Conservation (phyloP, 306 rosid species). For the Mucuna pruriens region DNA sequence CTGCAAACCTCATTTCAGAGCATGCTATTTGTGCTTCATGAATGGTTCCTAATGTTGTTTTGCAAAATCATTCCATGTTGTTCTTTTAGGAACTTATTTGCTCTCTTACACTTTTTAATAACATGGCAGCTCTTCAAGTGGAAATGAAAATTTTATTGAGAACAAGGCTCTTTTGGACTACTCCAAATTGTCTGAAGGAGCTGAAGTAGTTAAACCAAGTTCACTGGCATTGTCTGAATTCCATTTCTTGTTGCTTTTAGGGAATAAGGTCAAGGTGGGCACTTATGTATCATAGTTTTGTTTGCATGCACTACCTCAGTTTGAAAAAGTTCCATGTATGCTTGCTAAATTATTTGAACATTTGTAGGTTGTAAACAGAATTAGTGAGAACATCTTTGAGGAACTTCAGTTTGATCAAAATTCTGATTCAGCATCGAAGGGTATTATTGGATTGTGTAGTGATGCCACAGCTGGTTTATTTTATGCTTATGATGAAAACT, state of each 20-base stretch:
- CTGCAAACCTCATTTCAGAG: conserved; percentile 33
- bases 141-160: conserved; percentile 92
- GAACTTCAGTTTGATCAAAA: conserved; percentile 92
- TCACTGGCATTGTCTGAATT: conserved; percentile 95
- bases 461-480: conserved; percentile 96
- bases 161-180: conserved; percentile 88
- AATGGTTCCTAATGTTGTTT: conserved; percentile 23
- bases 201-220: conserved; percentile 80
- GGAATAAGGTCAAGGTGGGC: conserved; percentile 86
- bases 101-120: conserved; percentile 13
- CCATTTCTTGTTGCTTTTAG: conserved; percentile 91
- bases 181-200: conserved; percentile 76
- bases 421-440: conserved; percentile 80
- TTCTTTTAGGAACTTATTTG: background rate
- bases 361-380: conserved; percentile 89
- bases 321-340: conserved; percentile 16
- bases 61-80: too few relatives aligned
- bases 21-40: conserved; percentile 41
- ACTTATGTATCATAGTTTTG: conserved; percentile 12
- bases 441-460: conserved; percentile 91
- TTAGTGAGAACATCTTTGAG: conserved; percentile 86
- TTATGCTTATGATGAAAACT: conserved; percentile 90
- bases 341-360: conserved; percentile 37
- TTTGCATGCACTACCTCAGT: conserved; percentile 16
- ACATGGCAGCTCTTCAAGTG: conserved; percentile 63